These are phyloP conservation scores for Hyphodiscus sp. DNA, from an alignment of 2,329 filamentous ascomycete species.

Conservation along the genomic window DNA sequence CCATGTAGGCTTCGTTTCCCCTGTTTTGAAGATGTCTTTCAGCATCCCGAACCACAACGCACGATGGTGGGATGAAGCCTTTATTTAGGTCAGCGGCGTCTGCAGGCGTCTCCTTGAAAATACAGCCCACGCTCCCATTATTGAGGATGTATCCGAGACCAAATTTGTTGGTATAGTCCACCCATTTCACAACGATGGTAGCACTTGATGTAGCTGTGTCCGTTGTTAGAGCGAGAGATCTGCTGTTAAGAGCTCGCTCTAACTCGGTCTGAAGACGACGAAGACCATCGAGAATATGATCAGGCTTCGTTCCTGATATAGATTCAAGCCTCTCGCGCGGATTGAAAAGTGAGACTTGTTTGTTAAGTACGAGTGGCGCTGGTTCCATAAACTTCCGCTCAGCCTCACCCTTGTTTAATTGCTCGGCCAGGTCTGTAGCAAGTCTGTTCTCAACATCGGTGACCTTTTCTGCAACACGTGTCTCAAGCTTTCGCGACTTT, in stretches of 20 bases:
- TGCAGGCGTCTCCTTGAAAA: constrained; percentile 46
- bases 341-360: constrained; percentile 41
- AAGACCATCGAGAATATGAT: constrained; percentile 50
- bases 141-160: constrained; percentile 79
- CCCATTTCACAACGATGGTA: constrained; percentile 70
- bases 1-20: constrained; percentile 47
- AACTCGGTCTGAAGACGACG: constrained; percentile 52
- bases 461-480: constrained; percentile 15
- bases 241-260: constrained; percentile 55
- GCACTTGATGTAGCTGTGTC: constrained; percentile 50
- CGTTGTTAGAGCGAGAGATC: constrained; percentile 54
- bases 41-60: constrained; percentile 64
- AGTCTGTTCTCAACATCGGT: constrained; percentile 27
- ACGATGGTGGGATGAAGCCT: constrained; percentile 58
- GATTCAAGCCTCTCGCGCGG: constrained; percentile 44
- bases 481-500: constrained; percentile 13
- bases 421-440: constrained; percentile 25
- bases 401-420: constrained; percentile 19
- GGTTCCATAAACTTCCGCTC: constrained; percentile 15
- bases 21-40: constrained; percentile 62
- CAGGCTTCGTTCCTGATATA: constrained; percentile 49
- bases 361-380: constrained; percentile 32
- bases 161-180: constrained; percentile 84
- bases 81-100: constrained; percentile 39
- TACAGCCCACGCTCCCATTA: constrained; percentile 72